A percentile compares a stretch with the other conserved stretches of the same genome.
These are phyloP conservation scores for Rubroboletus satanas DNA, from an alignment of 768 basidiomycete species.

Conservation along the genomic window DNA sequence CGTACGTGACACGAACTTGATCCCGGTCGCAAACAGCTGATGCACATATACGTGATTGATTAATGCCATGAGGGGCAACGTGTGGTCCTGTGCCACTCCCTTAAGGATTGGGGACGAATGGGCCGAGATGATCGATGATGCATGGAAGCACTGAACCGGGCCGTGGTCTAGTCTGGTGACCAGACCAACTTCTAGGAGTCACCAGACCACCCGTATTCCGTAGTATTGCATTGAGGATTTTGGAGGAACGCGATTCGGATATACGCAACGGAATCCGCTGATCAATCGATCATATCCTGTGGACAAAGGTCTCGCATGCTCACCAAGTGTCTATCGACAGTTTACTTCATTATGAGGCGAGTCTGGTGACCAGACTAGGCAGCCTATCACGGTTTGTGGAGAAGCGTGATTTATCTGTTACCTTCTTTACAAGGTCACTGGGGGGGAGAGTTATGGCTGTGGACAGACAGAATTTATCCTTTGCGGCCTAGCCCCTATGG, in stretches of 20 bases:
- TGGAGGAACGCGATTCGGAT: background rate
- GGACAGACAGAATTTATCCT: too few species aligned
- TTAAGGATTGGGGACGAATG: background rate
- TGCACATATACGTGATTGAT: background rate
- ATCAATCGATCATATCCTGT: background rate
- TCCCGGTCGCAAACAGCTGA: background rate
- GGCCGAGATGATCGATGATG: background rate
- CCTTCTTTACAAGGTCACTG: too few species aligned
- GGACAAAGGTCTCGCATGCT: background rate
- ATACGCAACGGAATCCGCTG: background rate
- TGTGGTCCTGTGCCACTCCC: background rate
- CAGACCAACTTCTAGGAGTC: background rate
- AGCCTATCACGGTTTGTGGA: too few species aligned
- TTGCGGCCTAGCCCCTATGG: too few species aligned
- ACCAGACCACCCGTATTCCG: slow-evolving; percentile 17
- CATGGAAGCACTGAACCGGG: background rate
- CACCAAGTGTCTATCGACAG: too few species aligned
- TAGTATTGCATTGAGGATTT: background rate
- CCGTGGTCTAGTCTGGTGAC: background rate
- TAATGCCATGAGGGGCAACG: background rate
- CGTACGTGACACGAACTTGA: background rate
- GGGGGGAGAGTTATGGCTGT: too few species aligned
- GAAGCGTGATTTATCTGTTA: too few species aligned
- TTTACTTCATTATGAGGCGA: too few species aligned
- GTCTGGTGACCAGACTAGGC: too few species aligned